Percentiles rank a stretch among this genome's conserved stretches.
phyloP scores from a whole-genome alignment of 345 rosid genomes.

The Acer negundo region DNA sequence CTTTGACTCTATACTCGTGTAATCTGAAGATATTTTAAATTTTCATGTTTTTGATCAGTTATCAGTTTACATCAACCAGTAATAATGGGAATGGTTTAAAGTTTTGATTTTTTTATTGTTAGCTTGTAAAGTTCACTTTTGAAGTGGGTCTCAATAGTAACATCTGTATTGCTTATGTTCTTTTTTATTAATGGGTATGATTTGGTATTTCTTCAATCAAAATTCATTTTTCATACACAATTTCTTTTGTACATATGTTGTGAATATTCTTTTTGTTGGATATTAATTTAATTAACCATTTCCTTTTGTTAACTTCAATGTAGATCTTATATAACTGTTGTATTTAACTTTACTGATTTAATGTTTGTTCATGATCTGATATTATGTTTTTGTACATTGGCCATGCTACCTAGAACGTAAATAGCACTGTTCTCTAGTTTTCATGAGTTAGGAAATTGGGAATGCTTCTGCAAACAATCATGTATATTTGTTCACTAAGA shows the following conservation, averaged over 20 bases:
- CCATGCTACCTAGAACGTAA: background rate
- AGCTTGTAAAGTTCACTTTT: conserved; percentile 4
- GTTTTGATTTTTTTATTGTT: background rate
- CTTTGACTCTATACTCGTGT: background rate
- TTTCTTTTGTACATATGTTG: background rate
- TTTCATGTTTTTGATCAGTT: background rate
- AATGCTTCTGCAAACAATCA: conserved; percentile 1
- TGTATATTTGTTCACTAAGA: background rate
- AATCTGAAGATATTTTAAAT: background rate
- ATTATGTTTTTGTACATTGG: background rate
- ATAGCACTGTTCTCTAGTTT: background rate
- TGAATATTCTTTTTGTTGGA: background rate
- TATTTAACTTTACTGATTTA: background rate
- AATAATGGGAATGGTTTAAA: background rate
- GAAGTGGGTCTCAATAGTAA: background rate
- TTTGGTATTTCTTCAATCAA: background rate
- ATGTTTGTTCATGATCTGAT: background rate
- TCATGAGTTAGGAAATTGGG: conserved; percentile 1
- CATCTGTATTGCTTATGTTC: background rate
- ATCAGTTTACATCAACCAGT: too few relatives aligned
- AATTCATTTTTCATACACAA: background rate
- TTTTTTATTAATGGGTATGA: background rate
- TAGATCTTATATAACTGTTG: conserved; percentile 7
- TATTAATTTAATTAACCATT: background rate
- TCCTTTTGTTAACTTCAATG: background rate